Percentiles rank a stretch among this genome's conserved stretches.
These are phyloP conservation scores for Phytophthora tubulina DNA, from an alignment of 352 stramenopile genomes.

Conservation along the genomic window DNA sequence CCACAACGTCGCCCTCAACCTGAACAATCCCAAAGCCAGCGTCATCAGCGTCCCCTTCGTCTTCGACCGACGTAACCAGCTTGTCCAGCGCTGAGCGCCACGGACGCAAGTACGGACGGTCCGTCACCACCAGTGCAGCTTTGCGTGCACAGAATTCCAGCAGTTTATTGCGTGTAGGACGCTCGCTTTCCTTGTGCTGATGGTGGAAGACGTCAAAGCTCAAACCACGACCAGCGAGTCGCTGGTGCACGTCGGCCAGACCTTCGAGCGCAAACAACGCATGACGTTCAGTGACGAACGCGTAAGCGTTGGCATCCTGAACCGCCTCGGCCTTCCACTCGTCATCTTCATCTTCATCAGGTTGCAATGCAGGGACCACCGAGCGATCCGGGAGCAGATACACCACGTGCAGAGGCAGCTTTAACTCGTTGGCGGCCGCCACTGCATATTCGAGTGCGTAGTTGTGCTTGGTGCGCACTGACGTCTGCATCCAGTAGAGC, in stretches of 20 bases:
- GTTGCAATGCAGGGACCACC: slow-evolving; percentile 29
- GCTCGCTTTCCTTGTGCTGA: slow-evolving; percentile 30
- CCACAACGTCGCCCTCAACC: slow-evolving; percentile 98
- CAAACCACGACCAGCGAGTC: slow-evolving; percentile 58
- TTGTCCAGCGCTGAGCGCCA: slow-evolving; percentile 54
- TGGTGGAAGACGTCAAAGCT: slow-evolving; percentile 77
- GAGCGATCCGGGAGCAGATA: slow-evolving; percentile 76
- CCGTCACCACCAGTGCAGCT: slow-evolving; percentile 78
- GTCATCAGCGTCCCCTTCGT: slow-evolving; percentile 37
- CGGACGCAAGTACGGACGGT: slow-evolving; percentile 79
- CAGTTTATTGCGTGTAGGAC: slow-evolving; percentile 48
- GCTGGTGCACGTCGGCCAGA: slow-evolving; percentile 53
- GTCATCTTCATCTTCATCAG: slow-evolving; percentile 18
- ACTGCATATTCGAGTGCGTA: slow-evolving; percentile 86
- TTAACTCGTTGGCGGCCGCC: slow-evolving; percentile 66
- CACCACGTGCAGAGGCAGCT: slow-evolving; percentile 79
- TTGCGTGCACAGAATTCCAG: slow-evolving; percentile 53
- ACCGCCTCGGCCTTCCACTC: slow-evolving; percentile 45
- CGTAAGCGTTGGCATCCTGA: slow-evolving; percentile 71
- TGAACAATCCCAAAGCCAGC: slow-evolving; percentile 80
- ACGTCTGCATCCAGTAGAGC: slow-evolving; percentile 92
- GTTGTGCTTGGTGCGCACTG: slow-evolving; percentile 84
- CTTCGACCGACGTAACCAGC: slow-evolving; percentile 47
- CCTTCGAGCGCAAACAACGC: slow-evolving; percentile 82
- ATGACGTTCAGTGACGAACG: slow-evolving; percentile 74